Conservation (phyloP, 2,329 filamentous ascomycete genomes). For the Colletotrichum falcatum region DNA sequence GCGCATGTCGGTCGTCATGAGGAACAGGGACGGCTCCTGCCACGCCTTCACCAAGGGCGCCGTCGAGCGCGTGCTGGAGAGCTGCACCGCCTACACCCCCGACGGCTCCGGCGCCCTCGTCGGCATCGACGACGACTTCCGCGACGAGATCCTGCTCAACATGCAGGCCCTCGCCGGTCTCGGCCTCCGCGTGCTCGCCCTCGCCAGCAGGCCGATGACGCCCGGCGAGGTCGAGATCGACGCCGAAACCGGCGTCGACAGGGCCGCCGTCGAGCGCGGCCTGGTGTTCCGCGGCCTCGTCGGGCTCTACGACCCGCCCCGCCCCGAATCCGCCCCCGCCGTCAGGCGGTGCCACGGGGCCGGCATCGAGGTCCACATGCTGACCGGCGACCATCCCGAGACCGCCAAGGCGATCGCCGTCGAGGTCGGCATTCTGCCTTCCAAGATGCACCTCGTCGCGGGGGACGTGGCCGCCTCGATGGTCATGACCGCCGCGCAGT, state of each 20-base stretch:
- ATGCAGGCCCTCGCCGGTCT: conserved; percentile 73
- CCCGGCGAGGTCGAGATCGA: conserved; percentile 47
- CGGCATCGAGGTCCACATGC: conserved; percentile 70
- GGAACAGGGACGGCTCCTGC: conserved; percentile 42
- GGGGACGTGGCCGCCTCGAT: conserved; percentile 64
- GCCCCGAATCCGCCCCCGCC: conserved; percentile 68
- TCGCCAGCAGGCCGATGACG: conserved; percentile 63
- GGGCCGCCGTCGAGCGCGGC: conserved; percentile 23
- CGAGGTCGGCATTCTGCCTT: conserved; percentile 67
- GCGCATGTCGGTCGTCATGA: conserved; percentile 41
- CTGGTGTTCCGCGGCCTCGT: conserved; percentile 38
- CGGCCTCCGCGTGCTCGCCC: conserved; percentile 75
- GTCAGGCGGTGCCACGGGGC: conserved; percentile 65
- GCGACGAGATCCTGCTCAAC: conserved; percentile 68
- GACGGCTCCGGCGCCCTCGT: conserved; percentile 47
- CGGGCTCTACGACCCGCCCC: conserved; percentile 67
- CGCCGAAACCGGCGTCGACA: conserved; percentile 8
- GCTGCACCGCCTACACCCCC: conserved; percentile 61
- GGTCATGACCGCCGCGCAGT: conserved; percentile 70
- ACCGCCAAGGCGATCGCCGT: conserved; percentile 69
- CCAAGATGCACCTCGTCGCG: conserved; percentile 58
- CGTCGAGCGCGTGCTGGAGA: conserved; percentile 74
- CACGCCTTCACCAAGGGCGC: conserved; percentile 70
- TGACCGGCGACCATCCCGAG: conserved; percentile 70
- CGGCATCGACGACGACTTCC: conserved; percentile 62